Evolutionary conservation across 768 basidiomycete genomes (phyloP), one percentile per base, ranked within the genome.

Genomic region (Rhizopogon rudus): DNA sequence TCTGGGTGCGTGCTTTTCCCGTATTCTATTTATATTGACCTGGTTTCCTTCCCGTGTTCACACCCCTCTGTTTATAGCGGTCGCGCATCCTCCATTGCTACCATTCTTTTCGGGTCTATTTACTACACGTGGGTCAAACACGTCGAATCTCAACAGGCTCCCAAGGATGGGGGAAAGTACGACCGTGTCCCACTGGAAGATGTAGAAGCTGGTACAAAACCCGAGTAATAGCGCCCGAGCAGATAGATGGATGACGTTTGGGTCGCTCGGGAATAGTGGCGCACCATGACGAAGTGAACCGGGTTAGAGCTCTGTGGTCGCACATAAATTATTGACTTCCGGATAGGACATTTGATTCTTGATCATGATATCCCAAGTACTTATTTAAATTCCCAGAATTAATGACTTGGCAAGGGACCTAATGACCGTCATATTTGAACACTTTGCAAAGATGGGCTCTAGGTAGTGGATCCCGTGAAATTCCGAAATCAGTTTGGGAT

Each of bases 41-140:
- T 16, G 14, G 20, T 35, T 22, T 28, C 9, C 12, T 37, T 37
- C 9, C 25, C 4, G 22, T 42, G 6, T 37, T 37, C 2, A 49
- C 35, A 67, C 17, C 13, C 16, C 8, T 22, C 40, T 39, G 48
- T 44, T 5, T 53, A 20, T 67, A 93, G 91, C 42, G 92, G 91
- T 6, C 92, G 93, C 31, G 86, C 81, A 6, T 77, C 84, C 9
- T 92, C 92, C 2, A 92, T 95, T 58, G 80, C 77, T 2, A 84
- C 82, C 59, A 96, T 96, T 65, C 83, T 95, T 29, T 64, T 76
- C 33, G 93, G 93, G 17, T 95, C 93, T 0, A 68, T 91, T 39
- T 85, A 84, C 69, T 96, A 95, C 70, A 93, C 91, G 2, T 93
- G 91, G 91, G 77, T 89, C 52, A 93, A 93, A 67, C 86, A 92